Percentiles rank a stretch among this genome's conserved stretches.
Evolutionary conservation across 169 alveolate genomes (phyloP).

Genomic region (Pseudocohnilembus persalinus): DNA sequence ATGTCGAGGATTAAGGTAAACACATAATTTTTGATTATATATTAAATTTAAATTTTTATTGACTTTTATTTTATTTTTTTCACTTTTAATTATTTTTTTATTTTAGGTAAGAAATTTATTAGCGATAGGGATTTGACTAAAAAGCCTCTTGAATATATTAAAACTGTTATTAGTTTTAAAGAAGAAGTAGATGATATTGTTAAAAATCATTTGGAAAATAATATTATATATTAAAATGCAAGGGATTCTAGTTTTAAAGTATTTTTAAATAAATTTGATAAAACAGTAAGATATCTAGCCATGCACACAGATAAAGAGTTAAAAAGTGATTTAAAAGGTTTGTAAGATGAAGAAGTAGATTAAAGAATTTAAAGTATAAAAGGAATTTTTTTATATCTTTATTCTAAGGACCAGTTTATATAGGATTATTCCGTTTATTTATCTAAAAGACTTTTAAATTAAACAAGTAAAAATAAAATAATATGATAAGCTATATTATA

Average conservation of each 20-base stretch:
- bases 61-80: too few species aligned
- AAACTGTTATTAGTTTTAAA: neutral
- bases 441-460: neutral
- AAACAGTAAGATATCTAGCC: neutral
- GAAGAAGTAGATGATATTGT: neutral
- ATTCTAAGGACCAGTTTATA: neutral
- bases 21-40: too few species aligned
- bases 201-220: neutral
- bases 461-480: neutral
- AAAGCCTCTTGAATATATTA: neutral
- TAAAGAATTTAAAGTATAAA: too few species aligned
- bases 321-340: neutral
- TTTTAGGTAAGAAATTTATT: neutral
- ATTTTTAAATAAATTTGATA: neutral
- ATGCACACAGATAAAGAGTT: neutral
- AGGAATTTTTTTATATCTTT: too few species aligned
- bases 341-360: neutral
- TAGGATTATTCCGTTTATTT: neutral
- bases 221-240: neutral
- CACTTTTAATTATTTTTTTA: too few species aligned
- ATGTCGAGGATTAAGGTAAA: neutral
- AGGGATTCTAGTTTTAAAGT: neutral
- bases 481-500: too few species aligned
- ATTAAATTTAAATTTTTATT: too few species aligned
- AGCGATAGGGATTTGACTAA: neutral